Evolutionary conservation across 1,284 basidiomycete species (phyloP), one percentile per base, ranked within the genome.

Genomic region (Pseudozyma sp.): DNA sequence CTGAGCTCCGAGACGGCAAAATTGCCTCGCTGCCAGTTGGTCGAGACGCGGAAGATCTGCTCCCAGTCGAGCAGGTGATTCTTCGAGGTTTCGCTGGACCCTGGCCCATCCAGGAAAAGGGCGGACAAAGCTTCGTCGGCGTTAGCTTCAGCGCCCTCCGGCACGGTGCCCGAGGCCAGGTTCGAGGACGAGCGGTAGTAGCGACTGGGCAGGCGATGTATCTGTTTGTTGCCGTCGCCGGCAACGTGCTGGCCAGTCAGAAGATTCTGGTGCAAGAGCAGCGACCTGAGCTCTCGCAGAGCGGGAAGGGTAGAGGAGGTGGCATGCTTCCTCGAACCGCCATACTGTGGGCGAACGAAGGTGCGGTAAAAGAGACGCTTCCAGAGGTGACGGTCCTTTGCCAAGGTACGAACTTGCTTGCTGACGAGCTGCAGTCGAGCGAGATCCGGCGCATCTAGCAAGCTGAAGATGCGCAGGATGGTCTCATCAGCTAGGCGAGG

Each of bases 371-470:
- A 73, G 50, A 66, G 61, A 5, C 59, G 56, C 37, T 69, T 73
- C 70, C 66, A 73, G 5, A 76, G 69, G 19, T 70, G 75, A 24
- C 54, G 70, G 33, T 77, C 75, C 40, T 57, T 55, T n/a, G 70
- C 65, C 11, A 77, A 46, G 3, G 40, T 19, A 43, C 55, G 30
- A 19, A 75, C 49, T 9, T 67, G 60, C 9, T 47, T 53, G 45
- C 35, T 62, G 44, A 68, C 68, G 31, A 33, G 29, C 34, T 71
- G 68, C 11, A 75, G 34, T 6, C 57, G 51, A 50, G 34, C 49
- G 11, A 75, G 58, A 30, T 70, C 64, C 1, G 34, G 5, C 29
- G 68, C 53, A 35, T 55, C 56, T 19, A 75, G 68, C 33, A 57
- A 59, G 64, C 54, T 56, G 24, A 67, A 43, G 34, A 75, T 68